Percentiles rank a stretch among this genome's conserved stretches.
Evolutionary conservation across 257 asterid genomes (phyloP).

Genomic region (Solanum pennellii): DNA sequence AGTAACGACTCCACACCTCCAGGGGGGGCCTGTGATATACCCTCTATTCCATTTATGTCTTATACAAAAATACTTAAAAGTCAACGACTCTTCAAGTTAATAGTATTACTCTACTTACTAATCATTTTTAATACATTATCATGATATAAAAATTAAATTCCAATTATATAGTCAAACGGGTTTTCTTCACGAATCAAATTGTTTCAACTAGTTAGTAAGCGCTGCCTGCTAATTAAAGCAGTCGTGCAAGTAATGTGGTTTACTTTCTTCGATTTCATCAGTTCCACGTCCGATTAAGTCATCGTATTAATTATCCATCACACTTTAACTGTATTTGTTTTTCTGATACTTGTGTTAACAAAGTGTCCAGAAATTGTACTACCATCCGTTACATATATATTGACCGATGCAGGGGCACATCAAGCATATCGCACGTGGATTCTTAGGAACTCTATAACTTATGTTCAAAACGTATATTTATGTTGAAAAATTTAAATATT

Average conservation of each 20-base stretch:
- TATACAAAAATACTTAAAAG: background rate
- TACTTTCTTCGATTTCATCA: background rate
- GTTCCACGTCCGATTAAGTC: background rate
- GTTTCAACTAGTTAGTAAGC: background rate
- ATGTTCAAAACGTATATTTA: no score
- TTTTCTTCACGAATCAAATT: background rate
- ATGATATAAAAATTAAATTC: background rate
- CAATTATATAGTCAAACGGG: background rate
- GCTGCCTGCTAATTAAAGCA: background rate
- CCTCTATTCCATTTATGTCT: background rate
- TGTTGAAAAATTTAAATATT: no score
- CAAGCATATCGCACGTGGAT: background rate
- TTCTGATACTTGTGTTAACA: background rate
- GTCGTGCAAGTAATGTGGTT: slow-evolving; percentile 3
- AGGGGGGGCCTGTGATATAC: background rate
- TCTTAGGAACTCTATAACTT: no score
- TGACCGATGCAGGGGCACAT: background rate
- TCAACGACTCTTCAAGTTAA: background rate
- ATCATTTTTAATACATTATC: background rate
- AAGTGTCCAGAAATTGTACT: background rate
- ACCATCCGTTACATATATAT: background rate
- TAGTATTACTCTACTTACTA: background rate
- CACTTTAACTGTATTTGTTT: background rate
- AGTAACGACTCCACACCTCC: background rate
- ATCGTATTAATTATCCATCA: background rate